Base-by-base conservation (phyloP, 2,329 filamentous ascomycete genomes). In the Nannizzia gypsea region DNA sequence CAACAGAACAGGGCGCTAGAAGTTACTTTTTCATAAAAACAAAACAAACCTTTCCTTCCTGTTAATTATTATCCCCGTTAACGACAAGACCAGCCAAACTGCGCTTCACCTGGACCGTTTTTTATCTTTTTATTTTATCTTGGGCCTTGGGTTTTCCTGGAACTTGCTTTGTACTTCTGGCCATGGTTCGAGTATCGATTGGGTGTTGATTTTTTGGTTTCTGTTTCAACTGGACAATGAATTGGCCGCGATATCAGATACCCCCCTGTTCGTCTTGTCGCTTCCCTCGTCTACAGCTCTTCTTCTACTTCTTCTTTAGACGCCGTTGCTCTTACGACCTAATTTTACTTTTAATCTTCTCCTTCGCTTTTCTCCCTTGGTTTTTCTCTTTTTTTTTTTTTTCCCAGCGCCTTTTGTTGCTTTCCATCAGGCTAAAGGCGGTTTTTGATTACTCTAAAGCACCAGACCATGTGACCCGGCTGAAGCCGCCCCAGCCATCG, bases 241-340 rank as follows among this genome's bases (percentile, higher is more conserved):
- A 52, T 46, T 15, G 31, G 31, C 54, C 54, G 31, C 36, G 54
- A 56, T 56, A 22, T 40, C 38, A 56, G 54, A 56, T 56, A 56
- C 38, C 54, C 31, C 31, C 54, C 20, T n/a, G 28, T 56, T 42
- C 15, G 31, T 56, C 48, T 26, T 52, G 13, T 52, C 22, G 13
- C 22, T 15, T 28, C 13, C 24, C 13, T 52, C n/a, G 28, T 6
- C 28, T 24, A 6, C n/a, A 13, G 22, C 24, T 13, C 11, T 20
- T 22, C 40, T 22, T 28, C 48, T 28, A n/a, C 22, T 26, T n/a
- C 22, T 28, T 52, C n/a, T n/a, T 31, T 52, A 52, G 48, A 52
- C 48, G 9, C 31, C 31, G 26, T 31, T 52, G 13, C 11, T 52
- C 48, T 46, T 52, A 52, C 22, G 26, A 31, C 15, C 48, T 52